Evolutionary conservation across 306 rosid genomes (phyloP), one percentile per base, ranked within the genome.

Genomic region (Sechiopsis laciniata): DNA sequence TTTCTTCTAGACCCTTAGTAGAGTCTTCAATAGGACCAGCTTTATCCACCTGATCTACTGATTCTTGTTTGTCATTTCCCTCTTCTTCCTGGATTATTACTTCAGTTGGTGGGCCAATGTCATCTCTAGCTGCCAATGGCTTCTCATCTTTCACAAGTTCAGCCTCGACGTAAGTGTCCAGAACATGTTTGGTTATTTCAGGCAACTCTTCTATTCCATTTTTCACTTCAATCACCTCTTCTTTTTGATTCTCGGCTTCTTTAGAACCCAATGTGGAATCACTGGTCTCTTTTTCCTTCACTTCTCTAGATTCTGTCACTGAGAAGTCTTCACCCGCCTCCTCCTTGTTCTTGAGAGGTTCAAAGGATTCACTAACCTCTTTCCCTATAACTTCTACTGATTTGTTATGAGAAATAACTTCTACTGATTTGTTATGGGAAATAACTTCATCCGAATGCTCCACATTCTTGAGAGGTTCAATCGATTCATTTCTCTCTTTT

Each of bases 331-430:
- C 52, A 17, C 20, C 40, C 57, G 55, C 52, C 53, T 55, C 37
- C 19, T 73, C 76, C 55, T 48, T 12, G 73, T 68, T 50, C 42
- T 21, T 48, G 32, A n/a, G 73, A 48, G 73, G 73, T 68, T 48
- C 73, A 68, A 13, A 12, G 42, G 17, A 42, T 73, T 5, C 40
- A 3, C 42, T 22, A 6, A 50, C 32, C 20, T 68, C 73, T 13
- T 68, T 50, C 15, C 5, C 55, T 22, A 14, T 14, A 13, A 53
- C 52, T 55, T 72, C 72, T 19, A 19, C 57, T 13, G 42, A 12
- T 68, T 21, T 56, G 15, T 22, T 68, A 13, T 46, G 54, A 21
- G 56, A 11, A 21, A 50, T 29, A 21, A 21, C 73, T 68, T 46
- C 73, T 19, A 19, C 57, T 13, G 42, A 12, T 68, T 21, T 56